Evolutionary conservation across 73 alveolate species (phyloP).

Genomic region (Paramecium sexaurelia): DNA sequence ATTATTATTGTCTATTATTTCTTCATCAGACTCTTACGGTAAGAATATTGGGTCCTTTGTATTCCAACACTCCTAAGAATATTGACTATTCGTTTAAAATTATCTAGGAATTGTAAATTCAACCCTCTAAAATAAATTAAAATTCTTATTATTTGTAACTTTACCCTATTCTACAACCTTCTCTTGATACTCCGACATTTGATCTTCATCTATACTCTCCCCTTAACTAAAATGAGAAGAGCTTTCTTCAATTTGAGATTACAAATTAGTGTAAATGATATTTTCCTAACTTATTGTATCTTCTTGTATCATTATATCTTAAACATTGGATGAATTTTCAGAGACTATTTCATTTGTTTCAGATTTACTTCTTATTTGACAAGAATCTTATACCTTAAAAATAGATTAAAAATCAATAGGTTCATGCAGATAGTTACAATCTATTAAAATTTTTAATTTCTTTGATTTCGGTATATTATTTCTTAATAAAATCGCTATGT

Average conservation of each 20-base stretch:
- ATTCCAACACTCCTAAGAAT: not conserved
- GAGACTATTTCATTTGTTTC: constrained; percentile 5
- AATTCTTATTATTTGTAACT: not conserved
- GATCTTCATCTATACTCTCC: not conserved
- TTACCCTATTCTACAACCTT: not conserved
- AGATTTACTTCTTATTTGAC: not conserved
- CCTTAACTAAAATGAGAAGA: constrained; percentile 16
- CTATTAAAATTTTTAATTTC: not conserved
- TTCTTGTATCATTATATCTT: not conserved
- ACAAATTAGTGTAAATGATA: not conserved
- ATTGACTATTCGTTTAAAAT: not conserved
- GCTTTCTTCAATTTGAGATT: not conserved
- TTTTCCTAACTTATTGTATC: not conserved
- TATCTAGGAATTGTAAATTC: not conserved
- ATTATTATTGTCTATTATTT: not conserved
- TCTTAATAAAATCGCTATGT: not conserved
- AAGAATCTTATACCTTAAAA: not conserved
- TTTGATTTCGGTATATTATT: not conserved
- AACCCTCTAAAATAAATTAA: not conserved
- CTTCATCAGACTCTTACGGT: constrained; percentile 35
- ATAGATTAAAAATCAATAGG: not conserved
- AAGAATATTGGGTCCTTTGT: constrained; percentile 21
- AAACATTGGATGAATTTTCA: not conserved
- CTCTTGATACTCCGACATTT: not conserved
- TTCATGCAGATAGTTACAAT: not conserved